Base-by-base conservation (phyloP, 2,329 filamentous ascomycete genomes). In the Emergomyces pasteurianus region DNA sequence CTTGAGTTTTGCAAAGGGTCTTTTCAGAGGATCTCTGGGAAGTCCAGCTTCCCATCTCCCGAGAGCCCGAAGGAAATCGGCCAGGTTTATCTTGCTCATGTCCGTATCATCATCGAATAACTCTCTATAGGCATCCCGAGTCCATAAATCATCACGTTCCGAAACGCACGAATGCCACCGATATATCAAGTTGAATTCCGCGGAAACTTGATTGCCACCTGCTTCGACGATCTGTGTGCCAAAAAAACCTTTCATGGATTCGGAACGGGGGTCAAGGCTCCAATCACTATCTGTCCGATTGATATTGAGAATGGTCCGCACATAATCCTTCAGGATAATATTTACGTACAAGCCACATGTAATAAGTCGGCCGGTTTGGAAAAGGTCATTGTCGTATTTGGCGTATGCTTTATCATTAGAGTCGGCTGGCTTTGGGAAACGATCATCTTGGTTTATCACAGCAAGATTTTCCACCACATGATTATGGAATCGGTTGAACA, bases 81-180 rank as follows among this genome's bases (percentile, higher is more conserved):
- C 62, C 61, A 74, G 65, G 46, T 68, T 72, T 43, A 78, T 63
- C 36, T 64, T 63, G 26, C 54, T 58, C 42, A 56, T 54, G 23
- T 63, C 62, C 18, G 53, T 62, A 46, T 62, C 2, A 69, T 64
- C 58, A 16, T 40, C 55, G 23, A 67, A 61, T 9, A 63, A 31
- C n/a, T 60, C 70, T 0, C 71, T 70, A 67, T 85, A 87, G 64
- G 86, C 81, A 12, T 84, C 79, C 64, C 88, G 78, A 21, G 88
- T 85, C 87, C 88, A 91, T 63, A 83, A 78, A 64, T 90, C 87
- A 67, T 92, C 88, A 65, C 82, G 83, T 57, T 82, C 80, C 2
- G 78, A 78, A 65, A 90, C 85, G 65, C 85, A 85, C 3, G 86
- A 87, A 74, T 91, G 87, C 58, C 65, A 66, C 12, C 80, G 75